Evolutionary conservation across 805 yeast genomes (phyloP).

Genomic region (Kuraishia molischiana): DNA sequence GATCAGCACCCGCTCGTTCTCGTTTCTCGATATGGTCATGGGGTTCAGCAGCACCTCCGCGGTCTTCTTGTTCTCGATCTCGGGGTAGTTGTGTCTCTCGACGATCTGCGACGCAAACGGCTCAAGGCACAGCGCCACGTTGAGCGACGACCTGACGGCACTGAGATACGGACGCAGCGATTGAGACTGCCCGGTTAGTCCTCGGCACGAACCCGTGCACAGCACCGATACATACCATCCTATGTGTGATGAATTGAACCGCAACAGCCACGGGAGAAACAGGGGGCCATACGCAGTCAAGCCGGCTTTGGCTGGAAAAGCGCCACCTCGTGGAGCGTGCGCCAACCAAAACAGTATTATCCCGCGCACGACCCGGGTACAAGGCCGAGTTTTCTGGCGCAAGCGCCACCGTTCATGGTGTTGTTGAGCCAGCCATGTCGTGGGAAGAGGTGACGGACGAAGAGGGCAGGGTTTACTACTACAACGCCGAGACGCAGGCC

Average conservation of each 20-base stretch:
- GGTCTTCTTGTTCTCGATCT: constrained; percentile 78
- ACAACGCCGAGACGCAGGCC: constrained; percentile 50
- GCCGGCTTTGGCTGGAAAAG: too few relatives aligned
- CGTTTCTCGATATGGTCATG: constrained; percentile 85
- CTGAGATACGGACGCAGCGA: constrained; percentile 90
- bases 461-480: constrained; percentile 65
- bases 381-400: not conserved
- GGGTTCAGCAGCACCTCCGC: constrained; percentile 83
- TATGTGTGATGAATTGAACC: too few relatives aligned
- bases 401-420: not conserved
- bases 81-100: constrained; percentile 96
- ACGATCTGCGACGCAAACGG: constrained; percentile 93
- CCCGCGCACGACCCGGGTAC: not conserved
- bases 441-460: constrained; percentile 65
- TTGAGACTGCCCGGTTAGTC: too few relatives aligned
- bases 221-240: too few relatives aligned
- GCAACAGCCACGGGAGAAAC: too few relatives aligned
- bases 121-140: constrained; percentile 87
- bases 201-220: too few relatives aligned
- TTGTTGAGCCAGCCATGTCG: constrained; percentile 7
- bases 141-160: constrained; percentile 87
- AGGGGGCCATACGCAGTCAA: too few relatives aligned
- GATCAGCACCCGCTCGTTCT: constrained; percentile 83
- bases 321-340: too few relatives aligned
- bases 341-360: too few relatives aligned